Evolutionary conservation across 441 rosid species (phyloP), one percentile per base, ranked within the genome.

Genomic region (Gossypium laxum): DNA sequence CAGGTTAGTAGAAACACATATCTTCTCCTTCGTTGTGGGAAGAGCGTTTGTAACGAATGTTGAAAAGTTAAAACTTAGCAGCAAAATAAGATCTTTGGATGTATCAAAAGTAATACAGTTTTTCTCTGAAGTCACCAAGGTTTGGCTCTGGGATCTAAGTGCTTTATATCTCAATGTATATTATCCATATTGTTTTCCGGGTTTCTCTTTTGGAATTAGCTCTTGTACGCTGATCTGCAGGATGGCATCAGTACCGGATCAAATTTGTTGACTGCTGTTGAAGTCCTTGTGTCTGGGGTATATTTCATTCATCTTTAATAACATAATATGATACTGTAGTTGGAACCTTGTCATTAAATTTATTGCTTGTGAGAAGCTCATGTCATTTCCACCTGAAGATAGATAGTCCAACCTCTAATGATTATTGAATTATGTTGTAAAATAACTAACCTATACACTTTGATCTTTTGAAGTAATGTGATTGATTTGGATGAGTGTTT

Each of bases 1-100:
- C 96, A 96, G 99, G 96, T 84, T 96, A 89, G 99, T 93, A 78
- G 99, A 96, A 87, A 93, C 98, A 76, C 98, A 96, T 68, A 86
- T 96, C 76, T 96, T 96, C 88, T 93, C 92, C 58, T 96, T 96
- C 82, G 99, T 93, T 77, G 91, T 96, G 82, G 99, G 99, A 86
- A 87, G 99, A 89, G 99, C 98, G 54, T 96, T 93, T 90, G 99
- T 93, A 73, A 87, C 96, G 51, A 98, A 91, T 82, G 81, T 93
- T 61, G 99, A 90, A 81, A 96, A 96, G 89, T 86, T 96, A 85
- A 96, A 93, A 81, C 87, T 96, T 73, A 79, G 91, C 85, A 88
- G 90, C 89, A 91, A 90, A 88, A 83, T 86, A 74, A 88, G 93
- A 82, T 84, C 96, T 74, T 75, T 96, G 91, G 88, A 88, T 85